These are phyloP conservation scores for Claviceps purpurea DNA, from an alignment of 2,329 filamentous ascomycete genomes.

Conservation along the genomic window DNA sequence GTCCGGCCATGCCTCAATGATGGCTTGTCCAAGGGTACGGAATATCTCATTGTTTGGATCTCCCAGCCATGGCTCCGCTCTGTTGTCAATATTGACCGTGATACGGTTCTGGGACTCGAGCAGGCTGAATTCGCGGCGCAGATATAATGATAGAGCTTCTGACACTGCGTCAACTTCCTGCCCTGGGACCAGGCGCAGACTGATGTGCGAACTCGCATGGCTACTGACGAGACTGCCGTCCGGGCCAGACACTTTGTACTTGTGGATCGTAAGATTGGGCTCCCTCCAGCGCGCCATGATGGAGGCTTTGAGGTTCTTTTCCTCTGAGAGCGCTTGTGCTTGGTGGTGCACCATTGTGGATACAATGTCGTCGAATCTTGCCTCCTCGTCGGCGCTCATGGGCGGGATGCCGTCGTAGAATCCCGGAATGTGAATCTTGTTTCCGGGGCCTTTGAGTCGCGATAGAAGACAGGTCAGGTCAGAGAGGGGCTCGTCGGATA, in stretches of 20 bases:
- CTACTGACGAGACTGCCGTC: constrained; percentile 87
- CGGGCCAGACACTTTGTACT: constrained; percentile 82
- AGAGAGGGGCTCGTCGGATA: constrained; percentile 82
- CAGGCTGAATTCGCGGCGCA: constrained; percentile 55
- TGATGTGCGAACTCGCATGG: constrained; percentile 77
- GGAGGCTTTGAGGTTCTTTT: constrained; percentile 58
- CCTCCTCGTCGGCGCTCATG: constrained; percentile 61
- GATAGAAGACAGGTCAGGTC: constrained; percentile 76
- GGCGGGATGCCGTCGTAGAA: constrained; percentile 80
- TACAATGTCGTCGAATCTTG: constrained; percentile 73
- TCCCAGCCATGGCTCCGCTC: constrained; percentile 91
- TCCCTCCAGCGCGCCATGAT: constrained; percentile 93
- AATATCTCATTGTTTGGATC: constrained; percentile 87
- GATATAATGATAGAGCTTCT: constrained; percentile 49
- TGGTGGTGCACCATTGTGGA: constrained; percentile 61
- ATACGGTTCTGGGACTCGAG: constrained; percentile 73
- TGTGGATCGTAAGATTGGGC: constrained; percentile 85
- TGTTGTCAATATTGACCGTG: constrained; percentile 75
- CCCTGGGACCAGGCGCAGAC: constrained; percentile 82
- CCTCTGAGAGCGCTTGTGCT: constrained; percentile 43
- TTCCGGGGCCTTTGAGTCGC: constrained; percentile 67
- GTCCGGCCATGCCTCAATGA: constrained; percentile 71
- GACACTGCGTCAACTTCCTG: constrained; percentile 76
- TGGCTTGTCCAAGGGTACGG: constrained; percentile 70
- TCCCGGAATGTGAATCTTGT: constrained; percentile 69